These are phyloP conservation scores for Acanthamoeba healyi DNA, from an alignment of 208 protist genomes.

Conservation along the genomic window DNA sequence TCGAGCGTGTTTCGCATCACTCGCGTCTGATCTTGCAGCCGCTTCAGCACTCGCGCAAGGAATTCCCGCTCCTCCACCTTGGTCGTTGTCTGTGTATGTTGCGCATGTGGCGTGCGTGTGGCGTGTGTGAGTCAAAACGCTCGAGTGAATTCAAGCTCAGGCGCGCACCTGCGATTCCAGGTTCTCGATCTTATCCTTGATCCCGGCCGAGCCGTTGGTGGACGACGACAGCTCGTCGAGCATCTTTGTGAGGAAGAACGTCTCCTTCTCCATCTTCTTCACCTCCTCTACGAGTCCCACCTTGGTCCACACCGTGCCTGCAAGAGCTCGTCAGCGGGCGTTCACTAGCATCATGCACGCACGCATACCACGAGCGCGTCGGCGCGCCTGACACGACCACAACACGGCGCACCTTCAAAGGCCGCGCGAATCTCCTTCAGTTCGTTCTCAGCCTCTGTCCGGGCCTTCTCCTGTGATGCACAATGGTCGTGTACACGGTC, in stretches of 20 bases:
- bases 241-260: conserved; percentile 29
- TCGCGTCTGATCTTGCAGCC: conserved; percentile 26
- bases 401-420: background rate
- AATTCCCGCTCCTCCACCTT: conserved; percentile 20
- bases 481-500: too few relatives aligned
- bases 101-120: too few relatives aligned
- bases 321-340: background rate
- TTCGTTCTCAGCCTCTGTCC: background rate
- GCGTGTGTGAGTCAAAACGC: background rate
- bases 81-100: background rate
- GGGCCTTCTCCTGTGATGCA: background rate
- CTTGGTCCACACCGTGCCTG: conserved; percentile 30
- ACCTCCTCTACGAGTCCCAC: conserved; percentile 23
- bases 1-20: conserved; percentile 18
- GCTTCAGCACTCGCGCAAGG: conserved; percentile 16
- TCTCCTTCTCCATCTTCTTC: conserved; percentile 39
- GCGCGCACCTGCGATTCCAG: background rate
- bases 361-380: too few relatives aligned
- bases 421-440: conserved; percentile 4
- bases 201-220: background rate
- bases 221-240: background rate
- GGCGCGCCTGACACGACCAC: background rate
- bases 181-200: background rate
- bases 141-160: background rate
- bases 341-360: background rate